Percentiles rank a stretch among this genome's conserved stretches.
phyloP scores from a whole-genome alignment of 495 filamentous ascomycete species.

The Stereocaulon alpinum region DNA sequence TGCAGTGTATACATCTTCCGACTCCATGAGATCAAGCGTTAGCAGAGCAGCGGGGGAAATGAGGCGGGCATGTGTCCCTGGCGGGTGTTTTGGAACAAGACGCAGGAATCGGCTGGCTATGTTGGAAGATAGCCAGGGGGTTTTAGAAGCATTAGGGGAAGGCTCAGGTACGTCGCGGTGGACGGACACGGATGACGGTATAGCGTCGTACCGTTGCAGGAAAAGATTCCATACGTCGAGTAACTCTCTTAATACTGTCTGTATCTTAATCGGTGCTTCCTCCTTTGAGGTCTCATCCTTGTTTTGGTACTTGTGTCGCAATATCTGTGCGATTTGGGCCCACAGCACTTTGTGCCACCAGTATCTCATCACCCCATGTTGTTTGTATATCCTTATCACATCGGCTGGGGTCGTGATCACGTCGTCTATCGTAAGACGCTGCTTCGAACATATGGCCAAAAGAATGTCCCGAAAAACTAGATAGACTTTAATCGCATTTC shows the following conservation, averaged over 20 bases:
- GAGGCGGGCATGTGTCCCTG: not conserved
- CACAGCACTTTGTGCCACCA: constrained; percentile 18
- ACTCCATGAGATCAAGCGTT: not conserved
- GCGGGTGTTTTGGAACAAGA: not conserved
- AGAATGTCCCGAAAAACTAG: constrained; percentile 9
- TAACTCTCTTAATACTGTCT: not conserved
- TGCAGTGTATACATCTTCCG: not conserved
- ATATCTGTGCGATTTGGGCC: constrained; percentile 9
- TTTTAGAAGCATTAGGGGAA: not conserved
- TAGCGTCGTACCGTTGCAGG: not conserved
- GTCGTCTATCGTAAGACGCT: constrained; percentile 2
- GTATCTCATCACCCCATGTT: constrained; percentile 8
- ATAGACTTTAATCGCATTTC: not conserved
- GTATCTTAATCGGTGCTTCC: not conserved
- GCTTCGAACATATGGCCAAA: constrained; percentile 2
- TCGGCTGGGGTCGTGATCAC: constrained; percentile 4
- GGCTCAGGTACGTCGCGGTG: not conserved
- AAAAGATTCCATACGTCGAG: constrained; percentile 6
- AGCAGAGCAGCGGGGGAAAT: not conserved
- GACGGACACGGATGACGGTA: not conserved
- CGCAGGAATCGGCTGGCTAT: not conserved
- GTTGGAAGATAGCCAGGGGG: not conserved
- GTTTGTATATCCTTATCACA: constrained; percentile 9
- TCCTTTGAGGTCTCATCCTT: not conserved
- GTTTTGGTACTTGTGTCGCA: not conserved